phyloP scores from a whole-genome alignment of 768 basidiomycete genomes.

The Podaxis rugospora region DNA sequence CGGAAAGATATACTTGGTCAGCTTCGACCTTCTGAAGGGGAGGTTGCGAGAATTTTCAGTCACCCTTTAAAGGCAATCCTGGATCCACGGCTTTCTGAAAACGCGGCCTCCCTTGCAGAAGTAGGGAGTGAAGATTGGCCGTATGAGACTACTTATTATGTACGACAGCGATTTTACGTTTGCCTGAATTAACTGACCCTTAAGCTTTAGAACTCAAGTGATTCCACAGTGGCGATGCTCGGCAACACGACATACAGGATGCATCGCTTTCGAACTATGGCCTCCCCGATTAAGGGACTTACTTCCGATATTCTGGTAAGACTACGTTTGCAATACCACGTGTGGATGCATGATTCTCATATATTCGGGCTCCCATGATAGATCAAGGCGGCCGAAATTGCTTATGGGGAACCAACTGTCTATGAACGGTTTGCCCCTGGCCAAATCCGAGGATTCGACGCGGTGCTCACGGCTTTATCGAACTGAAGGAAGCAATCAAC shows the following conservation, averaged over 20 bases:
- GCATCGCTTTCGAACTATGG: conserved; percentile 77
- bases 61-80: conserved; percentile 74
- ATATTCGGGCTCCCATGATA: conserved; percentile 19
- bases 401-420: conserved; percentile 11
- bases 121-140: conserved; percentile 74
- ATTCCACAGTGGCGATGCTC: conserved; percentile 43
- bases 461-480: background rate
- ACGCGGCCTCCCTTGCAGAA: conserved; percentile 43
- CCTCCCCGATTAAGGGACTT: conserved; percentile 80
- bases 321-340: background rate
- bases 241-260: conserved; percentile 62
- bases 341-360: background rate
- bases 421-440: conserved; percentile 14
- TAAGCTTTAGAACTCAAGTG: conserved; percentile 42
- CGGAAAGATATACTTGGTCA: conserved; percentile 43
- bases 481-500: background rate
- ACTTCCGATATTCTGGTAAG: conserved; percentile 80
- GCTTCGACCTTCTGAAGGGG: conserved; percentile 53
- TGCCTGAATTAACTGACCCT: background rate
- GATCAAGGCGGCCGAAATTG: conserved; percentile 59
- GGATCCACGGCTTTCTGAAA: conserved; percentile 48
- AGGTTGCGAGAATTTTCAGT: conserved; percentile 78
- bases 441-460: conserved; percentile 11
- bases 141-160: conserved; percentile 69
- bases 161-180: conserved; percentile 30